Conservation (phyloP, 257 asterid genomes). For the Mentha longifolia region DNA sequence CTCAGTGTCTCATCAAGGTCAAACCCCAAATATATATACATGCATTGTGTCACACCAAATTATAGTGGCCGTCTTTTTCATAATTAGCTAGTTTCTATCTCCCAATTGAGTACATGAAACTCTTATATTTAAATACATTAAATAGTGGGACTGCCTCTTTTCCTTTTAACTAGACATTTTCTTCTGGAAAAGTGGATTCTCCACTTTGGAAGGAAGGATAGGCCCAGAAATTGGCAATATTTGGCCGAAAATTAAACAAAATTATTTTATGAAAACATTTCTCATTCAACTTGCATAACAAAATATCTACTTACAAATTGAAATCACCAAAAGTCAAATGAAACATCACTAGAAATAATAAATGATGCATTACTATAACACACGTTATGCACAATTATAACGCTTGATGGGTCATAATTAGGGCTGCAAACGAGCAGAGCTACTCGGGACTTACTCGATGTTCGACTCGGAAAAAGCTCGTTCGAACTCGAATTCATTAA, state of each 20-base stretch:
- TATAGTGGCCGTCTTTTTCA: constrained; percentile 25
- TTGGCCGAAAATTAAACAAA: neutral
- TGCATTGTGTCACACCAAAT: constrained; percentile 29
- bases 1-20: constrained; percentile 35
- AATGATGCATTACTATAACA: no score
- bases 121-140: neutral
- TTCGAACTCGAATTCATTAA: no score
- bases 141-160: constrained; percentile 13
- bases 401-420: no score
- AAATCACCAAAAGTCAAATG: neutral
- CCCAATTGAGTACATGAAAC: constrained; percentile 1
- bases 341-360: neutral
- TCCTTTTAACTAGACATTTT: constrained; percentile 15
- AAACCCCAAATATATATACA: constrained; percentile 10
- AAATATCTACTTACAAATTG: constrained; percentile 9
- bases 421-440: no score
- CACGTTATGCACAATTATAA: no score
- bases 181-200: constrained; percentile 35
- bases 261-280: neutral
- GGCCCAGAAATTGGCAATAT: constrained; percentile 16
- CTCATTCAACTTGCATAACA: constrained; percentile 6
- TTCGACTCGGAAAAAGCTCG: no score
- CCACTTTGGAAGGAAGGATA: constrained; percentile 34
- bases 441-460: no score
- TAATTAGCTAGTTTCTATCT: constrained; percentile 8